Evolutionary conservation across 2,329 filamentous ascomycete species (phyloP), one percentile per base, ranked within the genome.

Genomic region (Fusarium chuoi): DNA sequence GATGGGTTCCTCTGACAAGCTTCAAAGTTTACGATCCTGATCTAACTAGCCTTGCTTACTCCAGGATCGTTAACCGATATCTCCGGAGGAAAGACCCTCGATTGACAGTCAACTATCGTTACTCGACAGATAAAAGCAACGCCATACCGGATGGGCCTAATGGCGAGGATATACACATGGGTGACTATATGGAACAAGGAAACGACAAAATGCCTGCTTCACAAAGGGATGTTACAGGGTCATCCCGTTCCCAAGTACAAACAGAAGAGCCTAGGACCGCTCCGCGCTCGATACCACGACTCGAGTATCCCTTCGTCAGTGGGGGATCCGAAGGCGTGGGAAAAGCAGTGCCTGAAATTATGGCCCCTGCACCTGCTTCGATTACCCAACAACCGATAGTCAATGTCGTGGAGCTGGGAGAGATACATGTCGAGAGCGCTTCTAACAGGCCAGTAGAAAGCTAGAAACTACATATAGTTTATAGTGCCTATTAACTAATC

Each of bases 71-170:
- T 14, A 20, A 26, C 20, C 28, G 7, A n/a, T 59, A 30, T 38
- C 42, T 49, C 9, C 7, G 1, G 20, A 28, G 38, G 1, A 30
- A 18, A 30, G 41, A 59, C 1, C 24, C 56, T 1, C 33, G 56
- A 28, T 26, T 49, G 11, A 5, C 15, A 18, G 17, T 10, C 2
- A 7, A 36, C 4, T 0, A 22, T 9, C 14, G 8, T 1, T 7
- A 2, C 26, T n/a, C 24, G 6, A 0, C 33, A 0, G 0, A 38
- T 3, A 13, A 18, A 2, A 38, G 13, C 28, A 49, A 38, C 3
- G 1, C 30, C n/a, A 30, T 38, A 49, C 11, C 2, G 6, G 56
- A 49, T n/a, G 6, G 14, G 6, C 7, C 35, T n/a, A 30, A 22
- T 7, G 0, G 22, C 2, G 30, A 11, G 9, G 17, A 57, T n/a